phyloP scores from a whole-genome alignment of 352 stramenopile genomes.

The Phytophthora brassicae region DNA sequence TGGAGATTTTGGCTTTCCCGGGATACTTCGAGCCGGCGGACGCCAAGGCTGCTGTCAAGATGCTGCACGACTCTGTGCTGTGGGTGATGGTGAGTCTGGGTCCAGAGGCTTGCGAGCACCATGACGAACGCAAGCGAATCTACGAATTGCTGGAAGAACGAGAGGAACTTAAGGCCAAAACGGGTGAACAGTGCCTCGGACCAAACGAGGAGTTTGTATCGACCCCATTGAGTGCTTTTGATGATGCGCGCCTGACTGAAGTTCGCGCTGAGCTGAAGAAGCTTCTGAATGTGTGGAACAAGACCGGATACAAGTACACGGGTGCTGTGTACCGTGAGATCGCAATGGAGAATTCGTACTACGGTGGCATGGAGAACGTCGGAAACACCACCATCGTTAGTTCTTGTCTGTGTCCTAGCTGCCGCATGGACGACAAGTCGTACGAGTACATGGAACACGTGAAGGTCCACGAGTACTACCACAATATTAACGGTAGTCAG shows the following conservation, averaged over 20 bases:
- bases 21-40: slow-evolving; percentile 67
- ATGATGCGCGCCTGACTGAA: slow-evolving; percentile 45
- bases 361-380: slow-evolving; percentile 82
- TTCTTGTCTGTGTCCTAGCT: slow-evolving; percentile 70
- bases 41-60: slow-evolving; percentile 67
- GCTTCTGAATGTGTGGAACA: slow-evolving; percentile 68
- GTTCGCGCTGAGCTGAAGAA: slow-evolving; percentile 63
- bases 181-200: slow-evolving; percentile 55
- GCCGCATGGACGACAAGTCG: slow-evolving; percentile 71
- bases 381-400: slow-evolving; percentile 83
- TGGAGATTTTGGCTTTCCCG: slow-evolving; percentile 75
- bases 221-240: slow-evolving; percentile 40
- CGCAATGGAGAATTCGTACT: slow-evolving; percentile 85
- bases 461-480: slow-evolving; percentile 85
- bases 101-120: slow-evolving; percentile 67
- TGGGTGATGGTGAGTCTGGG: slow-evolving; percentile 76
- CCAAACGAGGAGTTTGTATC: slow-evolving; percentile 57
- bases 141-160: slow-evolving; percentile 68
- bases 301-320: slow-evolving; percentile 86
- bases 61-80: slow-evolving; percentile 76
- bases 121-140: slow-evolving; percentile 70
- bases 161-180: slow-evolving; percentile 67
- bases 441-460: slow-evolving; percentile 87
- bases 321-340: slow-evolving; percentile 80
- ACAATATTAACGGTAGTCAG: slow-evolving; percentile 83